Percentiles rank a stretch among this genome's conserved stretches.
These are phyloP conservation scores for Trichocladium uniseriatum DNA, from an alignment of 495 filamentous ascomycete genomes.

Conservation along the genomic window DNA sequence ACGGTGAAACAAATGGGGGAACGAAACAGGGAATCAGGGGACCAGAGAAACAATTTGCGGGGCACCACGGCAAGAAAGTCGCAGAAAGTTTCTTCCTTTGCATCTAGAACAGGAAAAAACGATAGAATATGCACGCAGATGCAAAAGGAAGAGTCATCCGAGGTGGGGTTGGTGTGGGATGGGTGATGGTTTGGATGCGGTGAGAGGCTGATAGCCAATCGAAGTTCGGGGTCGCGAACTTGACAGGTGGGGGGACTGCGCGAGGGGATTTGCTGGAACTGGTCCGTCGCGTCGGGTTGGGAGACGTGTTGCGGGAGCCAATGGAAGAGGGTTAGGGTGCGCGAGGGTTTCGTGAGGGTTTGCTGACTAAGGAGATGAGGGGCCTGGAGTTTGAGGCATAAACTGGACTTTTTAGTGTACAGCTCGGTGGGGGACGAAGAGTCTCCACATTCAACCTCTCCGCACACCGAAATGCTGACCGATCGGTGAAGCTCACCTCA, in stretches of 20 bases:
- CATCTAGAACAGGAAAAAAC: not conserved
- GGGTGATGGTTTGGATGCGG: not conserved
- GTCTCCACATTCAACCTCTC: not conserved
- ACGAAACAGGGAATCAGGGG: not conserved
- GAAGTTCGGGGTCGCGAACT: conserved; percentile 6
- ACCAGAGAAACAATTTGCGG: not conserved
- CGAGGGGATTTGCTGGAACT: conserved; percentile 1
- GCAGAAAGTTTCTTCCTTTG: not conserved
- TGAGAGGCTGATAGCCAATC: conserved; percentile 7
- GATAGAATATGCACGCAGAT: not conserved
- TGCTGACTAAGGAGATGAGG: too few relatives aligned
- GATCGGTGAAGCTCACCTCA: not conserved
- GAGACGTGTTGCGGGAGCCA: not conserved
- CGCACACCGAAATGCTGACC: too few relatives aligned
- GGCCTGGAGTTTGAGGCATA: too few relatives aligned
- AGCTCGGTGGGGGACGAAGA: too few relatives aligned
- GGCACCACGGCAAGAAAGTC: not conserved
- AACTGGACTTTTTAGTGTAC: too few relatives aligned
- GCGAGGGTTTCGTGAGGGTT: not conserved
- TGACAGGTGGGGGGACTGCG: conserved; percentile 5
- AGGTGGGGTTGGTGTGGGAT: not conserved
- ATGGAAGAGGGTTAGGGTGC: conserved; percentile 2
- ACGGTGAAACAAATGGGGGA: not conserved
- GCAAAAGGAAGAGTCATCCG: conserved; percentile 2
- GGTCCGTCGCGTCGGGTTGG: conserved; percentile 2